phyloP scores from a whole-genome alignment of 2,329 filamentous ascomycete genomes.

The Trichophyton verrucosum region DNA sequence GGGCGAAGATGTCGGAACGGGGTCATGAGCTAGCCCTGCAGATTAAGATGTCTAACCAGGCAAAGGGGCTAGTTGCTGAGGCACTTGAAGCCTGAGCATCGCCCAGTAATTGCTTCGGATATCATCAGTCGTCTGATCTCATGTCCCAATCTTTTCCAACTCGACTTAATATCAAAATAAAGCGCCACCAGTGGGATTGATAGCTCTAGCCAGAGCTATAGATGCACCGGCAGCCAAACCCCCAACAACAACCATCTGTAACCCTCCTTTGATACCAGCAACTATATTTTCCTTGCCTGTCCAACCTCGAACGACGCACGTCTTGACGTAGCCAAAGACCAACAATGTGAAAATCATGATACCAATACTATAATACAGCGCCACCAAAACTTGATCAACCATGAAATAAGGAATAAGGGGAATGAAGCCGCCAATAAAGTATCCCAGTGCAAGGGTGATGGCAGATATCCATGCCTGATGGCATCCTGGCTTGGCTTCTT shows the following conservation, averaged over 20 bases:
- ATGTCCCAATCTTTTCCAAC: background rate
- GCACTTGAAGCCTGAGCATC: slow-evolving; percentile 34
- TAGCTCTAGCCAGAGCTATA: slow-evolving; percentile 48
- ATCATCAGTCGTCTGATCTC: background rate
- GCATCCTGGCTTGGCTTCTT: slow-evolving; percentile 33
- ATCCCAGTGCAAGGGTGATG: slow-evolving; percentile 54
- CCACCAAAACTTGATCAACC: slow-evolving; percentile 33
- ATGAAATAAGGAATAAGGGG: slow-evolving; percentile 60
- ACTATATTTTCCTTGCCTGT: slow-evolving; percentile 34
- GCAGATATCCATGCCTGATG: slow-evolving; percentile 43
- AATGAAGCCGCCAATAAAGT: slow-evolving; percentile 59
- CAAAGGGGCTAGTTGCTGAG: slow-evolving; percentile 49
- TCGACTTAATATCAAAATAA: background rate
- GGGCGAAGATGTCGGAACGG: slow-evolving; percentile 58
- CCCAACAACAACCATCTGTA: slow-evolving; percentile 54
- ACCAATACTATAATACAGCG: slow-evolving; percentile 38
- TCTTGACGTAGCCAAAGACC: slow-evolving; percentile 34
- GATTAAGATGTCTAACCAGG: slow-evolving; percentile 53
- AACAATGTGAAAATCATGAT: slow-evolving; percentile 33
- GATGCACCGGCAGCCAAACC: slow-evolving; percentile 54
- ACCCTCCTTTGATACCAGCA: slow-evolving; percentile 46
- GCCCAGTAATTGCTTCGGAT: background rate
- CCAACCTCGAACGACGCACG: slow-evolving; percentile 36
- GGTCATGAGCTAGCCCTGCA: slow-evolving; percentile 53
- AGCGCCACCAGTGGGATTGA: slow-evolving; percentile 29